These are phyloP conservation scores for Daldinia grandis DNA, from an alignment of 495 filamentous ascomycete genomes.

Conservation along the genomic window DNA sequence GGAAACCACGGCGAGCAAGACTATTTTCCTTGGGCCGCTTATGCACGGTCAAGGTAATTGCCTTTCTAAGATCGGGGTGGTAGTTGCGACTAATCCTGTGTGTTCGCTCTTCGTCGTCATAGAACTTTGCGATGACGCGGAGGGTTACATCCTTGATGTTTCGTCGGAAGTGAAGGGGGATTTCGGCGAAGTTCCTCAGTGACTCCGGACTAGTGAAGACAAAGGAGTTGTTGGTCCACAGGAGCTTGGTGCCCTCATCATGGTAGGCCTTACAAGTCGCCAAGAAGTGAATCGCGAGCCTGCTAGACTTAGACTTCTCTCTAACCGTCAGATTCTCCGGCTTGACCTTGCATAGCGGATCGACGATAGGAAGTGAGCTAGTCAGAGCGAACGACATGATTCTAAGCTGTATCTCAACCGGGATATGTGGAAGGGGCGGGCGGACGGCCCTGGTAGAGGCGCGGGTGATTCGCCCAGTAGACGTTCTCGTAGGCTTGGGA, in stretches of 20 bases:
- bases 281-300: conserved; percentile 54
- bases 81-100: conserved; percentile 42
- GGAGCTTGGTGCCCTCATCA: conserved; percentile 49
- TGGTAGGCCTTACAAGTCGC: conserved; percentile 54
- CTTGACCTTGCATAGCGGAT: conserved; percentile 53
- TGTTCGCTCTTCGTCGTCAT: conserved; percentile 53
- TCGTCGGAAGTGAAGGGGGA: conserved; percentile 45
- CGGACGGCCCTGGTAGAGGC: conserved; percentile 21
- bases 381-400: conserved; percentile 56
- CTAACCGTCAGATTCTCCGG: conserved; percentile 42
- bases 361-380: conserved; percentile 55
- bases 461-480: conserved; percentile 26
- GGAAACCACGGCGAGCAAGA: conserved; percentile 52
- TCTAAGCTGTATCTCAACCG: conserved; percentile 55
- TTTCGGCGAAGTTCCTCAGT: conserved; percentile 50
- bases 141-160: conserved; percentile 52
- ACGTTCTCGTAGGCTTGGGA: conserved; percentile 19
- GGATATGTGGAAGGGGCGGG: conserved; percentile 48
- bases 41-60: conserved; percentile 43
- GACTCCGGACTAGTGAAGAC: conserved; percentile 56
- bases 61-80: conserved; percentile 44
- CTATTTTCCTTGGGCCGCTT: conserved; percentile 48
- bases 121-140: conserved; percentile 58
- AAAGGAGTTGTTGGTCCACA: conserved; percentile 58
- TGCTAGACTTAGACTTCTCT: conserved; percentile 48